Conservation (phyloP, 305 asterid species). For the Solanum chacoense region DNA sequence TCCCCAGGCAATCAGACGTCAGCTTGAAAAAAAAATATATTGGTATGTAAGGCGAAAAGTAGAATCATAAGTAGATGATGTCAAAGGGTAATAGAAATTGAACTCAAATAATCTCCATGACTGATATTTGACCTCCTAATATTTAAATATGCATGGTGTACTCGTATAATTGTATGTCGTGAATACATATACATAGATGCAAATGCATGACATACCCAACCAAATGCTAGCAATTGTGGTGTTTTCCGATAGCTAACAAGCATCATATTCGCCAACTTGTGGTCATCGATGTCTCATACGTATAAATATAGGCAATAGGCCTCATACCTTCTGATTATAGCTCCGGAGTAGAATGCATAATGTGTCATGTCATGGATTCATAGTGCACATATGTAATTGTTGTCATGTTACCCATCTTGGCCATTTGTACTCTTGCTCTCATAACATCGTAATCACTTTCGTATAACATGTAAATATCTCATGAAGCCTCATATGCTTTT, state of each 20-base stretch:
- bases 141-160: neutral
- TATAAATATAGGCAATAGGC: neutral
- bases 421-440: neutral
- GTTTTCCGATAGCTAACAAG: neutral
- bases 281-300: neutral
- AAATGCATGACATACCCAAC: neutral
- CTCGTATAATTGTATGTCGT: neutral
- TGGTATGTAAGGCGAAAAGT: neutral
- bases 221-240: neutral
- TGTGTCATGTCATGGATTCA: neutral
- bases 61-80: neutral
- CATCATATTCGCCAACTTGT: neutral
- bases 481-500: neutral
- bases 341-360: neutral
- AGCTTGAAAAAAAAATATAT: too few relatives aligned
- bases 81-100: neutral
- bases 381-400: neutral
- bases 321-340: neutral
- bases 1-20: neutral
- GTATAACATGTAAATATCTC: neutral
- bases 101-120: neutral
- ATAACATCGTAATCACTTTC: neutral
- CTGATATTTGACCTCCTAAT: neutral
- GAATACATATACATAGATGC: neutral
- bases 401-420: neutral